phyloP scores from a whole-genome alignment of 768 basidiomycete genomes.

The Pleurotus tuoliensis region DNA sequence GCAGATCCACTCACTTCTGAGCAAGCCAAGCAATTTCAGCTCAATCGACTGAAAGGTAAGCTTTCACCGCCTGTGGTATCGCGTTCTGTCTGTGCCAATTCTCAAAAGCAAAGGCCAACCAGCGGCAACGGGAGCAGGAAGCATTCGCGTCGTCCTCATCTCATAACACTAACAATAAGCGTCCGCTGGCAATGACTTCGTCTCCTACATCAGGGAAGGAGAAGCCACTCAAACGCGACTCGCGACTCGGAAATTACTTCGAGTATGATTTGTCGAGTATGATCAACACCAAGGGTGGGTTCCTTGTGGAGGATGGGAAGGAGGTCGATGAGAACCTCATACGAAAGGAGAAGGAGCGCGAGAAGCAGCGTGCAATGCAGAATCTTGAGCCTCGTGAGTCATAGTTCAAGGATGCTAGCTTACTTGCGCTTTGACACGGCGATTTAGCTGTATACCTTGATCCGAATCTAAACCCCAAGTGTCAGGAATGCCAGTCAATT shows the following conservation, averaged over 20 bases:
- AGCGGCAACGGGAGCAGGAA: constrained; percentile 61
- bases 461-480: constrained; percentile 72
- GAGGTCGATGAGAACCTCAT: constrained; percentile 73
- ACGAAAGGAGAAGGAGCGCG: constrained; percentile 76
- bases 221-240: constrained; percentile 63
- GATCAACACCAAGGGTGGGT: constrained; percentile 96
- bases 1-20: constrained; percentile 54
- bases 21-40: constrained; percentile 66
- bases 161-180: constrained; percentile 69
- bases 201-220: constrained; percentile 57
- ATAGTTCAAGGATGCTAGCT: no score
- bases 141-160: constrained; percentile 40
- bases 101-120: constrained; percentile 65
- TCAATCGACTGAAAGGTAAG: constrained; percentile 74
- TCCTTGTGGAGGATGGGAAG: constrained; percentile 85
- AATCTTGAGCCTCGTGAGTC: constrained; percentile 69
- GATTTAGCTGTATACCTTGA: constrained; percentile 75
- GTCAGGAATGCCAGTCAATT: constrained; percentile 79
- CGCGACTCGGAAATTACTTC: constrained; percentile 86
- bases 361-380: constrained; percentile 72
- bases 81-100: neutral
- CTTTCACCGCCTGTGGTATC: neutral
- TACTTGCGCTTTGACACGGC: neutral
- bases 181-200: constrained; percentile 63
- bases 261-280: constrained; percentile 97